These are phyloP conservation scores for Dendrocalamus latiflorus DNA, from an alignment of 202 grass and related monocot genomes.

Conservation along the genomic window DNA sequence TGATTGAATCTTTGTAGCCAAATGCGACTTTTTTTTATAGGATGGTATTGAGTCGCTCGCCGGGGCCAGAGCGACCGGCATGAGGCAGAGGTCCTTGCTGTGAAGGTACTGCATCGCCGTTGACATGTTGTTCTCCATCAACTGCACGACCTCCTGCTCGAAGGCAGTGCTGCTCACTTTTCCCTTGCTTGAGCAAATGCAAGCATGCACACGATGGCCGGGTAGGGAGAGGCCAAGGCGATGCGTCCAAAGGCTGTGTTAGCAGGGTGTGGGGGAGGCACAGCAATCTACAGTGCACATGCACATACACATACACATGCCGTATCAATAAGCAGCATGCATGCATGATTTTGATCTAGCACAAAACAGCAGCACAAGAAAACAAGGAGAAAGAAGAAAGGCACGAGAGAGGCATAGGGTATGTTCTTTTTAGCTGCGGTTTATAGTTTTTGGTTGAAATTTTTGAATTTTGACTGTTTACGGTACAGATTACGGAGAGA, in stretches of 20 bases:
- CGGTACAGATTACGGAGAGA: too few relatives aligned
- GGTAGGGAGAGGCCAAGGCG: constrained; percentile 14
- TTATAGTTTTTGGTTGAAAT: too few relatives aligned
- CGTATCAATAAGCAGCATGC: neutral
- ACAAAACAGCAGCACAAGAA: neutral
- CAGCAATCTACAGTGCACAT: neutral
- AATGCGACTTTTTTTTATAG: too few relatives aligned
- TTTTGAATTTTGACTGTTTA: too few relatives aligned
- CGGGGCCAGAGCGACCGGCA: too few relatives aligned
- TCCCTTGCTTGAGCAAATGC: constrained; percentile 17
- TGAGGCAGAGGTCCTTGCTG: too few relatives aligned
- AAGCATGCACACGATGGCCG: neutral
- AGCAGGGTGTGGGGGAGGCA: constrained; percentile 3
- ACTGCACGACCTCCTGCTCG: too few relatives aligned
- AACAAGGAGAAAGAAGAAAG: neutral
- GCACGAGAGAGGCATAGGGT: neutral
- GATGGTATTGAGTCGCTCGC: too few relatives aligned
- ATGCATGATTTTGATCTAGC: neutral
- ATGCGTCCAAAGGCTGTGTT: constrained; percentile 33
- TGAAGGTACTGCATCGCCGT: too few relatives aligned
- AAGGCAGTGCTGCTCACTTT: constrained; percentile 13
- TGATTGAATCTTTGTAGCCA: too few relatives aligned
- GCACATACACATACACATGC: neutral
- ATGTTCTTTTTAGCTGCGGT: too few relatives aligned
- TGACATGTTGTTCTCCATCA: too few relatives aligned